Evolutionary conservation across 306 rosid species (phyloP).

Genomic region (Vigna nakashimae): DNA sequence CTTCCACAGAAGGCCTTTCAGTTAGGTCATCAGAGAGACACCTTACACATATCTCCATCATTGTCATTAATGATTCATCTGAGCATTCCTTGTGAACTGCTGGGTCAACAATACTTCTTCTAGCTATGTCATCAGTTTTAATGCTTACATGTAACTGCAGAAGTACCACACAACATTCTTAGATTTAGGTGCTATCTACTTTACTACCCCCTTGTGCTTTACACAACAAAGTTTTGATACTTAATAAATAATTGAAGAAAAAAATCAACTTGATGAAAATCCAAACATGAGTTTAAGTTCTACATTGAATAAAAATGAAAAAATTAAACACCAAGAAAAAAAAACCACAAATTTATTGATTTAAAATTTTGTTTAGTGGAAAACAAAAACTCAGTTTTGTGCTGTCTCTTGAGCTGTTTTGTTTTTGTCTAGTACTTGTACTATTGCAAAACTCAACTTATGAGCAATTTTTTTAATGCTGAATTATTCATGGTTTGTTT

Average conservation of each 20-base stretch:
- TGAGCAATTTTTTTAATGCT: not conserved
- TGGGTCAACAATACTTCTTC: conserved; percentile 85
- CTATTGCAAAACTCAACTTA: not conserved
- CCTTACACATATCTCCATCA: conserved; percentile 91
- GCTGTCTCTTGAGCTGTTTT: not conserved
- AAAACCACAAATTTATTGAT: too few relatives aligned
- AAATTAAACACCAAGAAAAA: too few relatives aligned
- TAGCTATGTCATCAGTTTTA: conserved; percentile 66
- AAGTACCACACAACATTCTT: conserved; percentile 6
- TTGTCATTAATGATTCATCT: conserved; percentile 71
- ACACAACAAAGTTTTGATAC: too few relatives aligned
- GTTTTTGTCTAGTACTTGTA: not conserved
- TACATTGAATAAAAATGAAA: too few relatives aligned
- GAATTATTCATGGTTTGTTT: not conserved
- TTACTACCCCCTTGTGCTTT: too few relatives aligned
- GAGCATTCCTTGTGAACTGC: conserved; percentile 84
- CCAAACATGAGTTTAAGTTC: too few relatives aligned
- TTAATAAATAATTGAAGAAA: too few relatives aligned
- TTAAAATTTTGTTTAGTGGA: not conserved
- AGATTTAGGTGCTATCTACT: too few relatives aligned
- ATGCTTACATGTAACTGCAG: conserved; percentile 84
- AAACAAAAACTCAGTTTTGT: not conserved
- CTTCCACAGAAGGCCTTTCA: conserved; percentile 87
- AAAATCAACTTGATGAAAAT: too few relatives aligned
- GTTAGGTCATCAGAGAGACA: conserved; percentile 65